phyloP scores from a whole-genome alignment of 345 rosid species.

The Gossypium sturtianum region DNA sequence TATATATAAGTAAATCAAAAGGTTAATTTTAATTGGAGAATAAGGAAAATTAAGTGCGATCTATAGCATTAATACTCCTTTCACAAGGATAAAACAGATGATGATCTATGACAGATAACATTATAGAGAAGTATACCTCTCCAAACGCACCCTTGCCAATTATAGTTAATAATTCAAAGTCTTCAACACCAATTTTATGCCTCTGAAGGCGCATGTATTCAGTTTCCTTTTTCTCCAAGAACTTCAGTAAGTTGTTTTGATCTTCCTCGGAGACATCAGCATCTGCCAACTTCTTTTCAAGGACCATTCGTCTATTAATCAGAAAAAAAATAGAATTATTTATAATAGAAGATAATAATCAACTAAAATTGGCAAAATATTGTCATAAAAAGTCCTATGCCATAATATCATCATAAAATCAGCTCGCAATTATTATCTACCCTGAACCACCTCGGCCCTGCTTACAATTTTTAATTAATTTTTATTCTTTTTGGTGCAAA shows the following conservation, averaged over 20 bases:
- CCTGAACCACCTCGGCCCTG: background rate
- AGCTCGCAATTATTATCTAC: too few relatives aligned
- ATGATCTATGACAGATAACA: background rate
- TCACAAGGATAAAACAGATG: background rate
- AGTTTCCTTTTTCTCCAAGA: slow-evolving; percentile 89
- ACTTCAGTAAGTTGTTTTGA: slow-evolving; percentile 85
- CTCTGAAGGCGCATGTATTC: slow-evolving; percentile 97
- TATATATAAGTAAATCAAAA: background rate
- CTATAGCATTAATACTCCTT: background rate
- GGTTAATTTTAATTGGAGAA: background rate
- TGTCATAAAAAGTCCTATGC: background rate
- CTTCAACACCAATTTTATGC: slow-evolving; percentile 92
- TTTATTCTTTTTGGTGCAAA: background rate
- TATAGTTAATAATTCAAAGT: slow-evolving; percentile 80
- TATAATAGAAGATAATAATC: background rate
- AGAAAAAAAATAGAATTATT: background rate
- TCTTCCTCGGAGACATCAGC: slow-evolving; percentile 98
- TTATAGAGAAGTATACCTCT: slow-evolving; percentile 40
- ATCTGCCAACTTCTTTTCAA: slow-evolving; percentile 91
- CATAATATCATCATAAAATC: background rate
- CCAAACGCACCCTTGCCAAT: slow-evolving; percentile 89
- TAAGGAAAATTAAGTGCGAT: background rate
- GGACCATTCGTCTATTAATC: slow-evolving; percentile 44
- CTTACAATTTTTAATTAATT: background rate
- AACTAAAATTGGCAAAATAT: background rate